A percentile compares a stretch with the other conserved stretches of the same genome.
These are phyloP conservation scores for Hymenoscyphus fraxineus DNA, from an alignment of 2,329 filamentous ascomycete species.

Conservation along the genomic window DNA sequence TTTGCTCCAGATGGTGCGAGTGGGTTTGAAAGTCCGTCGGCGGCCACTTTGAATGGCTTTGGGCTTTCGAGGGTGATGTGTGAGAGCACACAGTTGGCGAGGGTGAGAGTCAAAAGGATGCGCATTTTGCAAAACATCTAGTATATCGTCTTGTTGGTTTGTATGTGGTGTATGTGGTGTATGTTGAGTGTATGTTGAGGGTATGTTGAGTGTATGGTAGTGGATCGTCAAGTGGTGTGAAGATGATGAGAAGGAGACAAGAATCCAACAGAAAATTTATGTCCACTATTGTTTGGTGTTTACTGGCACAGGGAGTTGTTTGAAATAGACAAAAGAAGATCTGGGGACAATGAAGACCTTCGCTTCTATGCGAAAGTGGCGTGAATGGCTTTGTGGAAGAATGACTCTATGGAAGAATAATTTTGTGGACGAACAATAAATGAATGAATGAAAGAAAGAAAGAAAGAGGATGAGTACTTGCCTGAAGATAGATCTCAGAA, in stretches of 20 bases:
- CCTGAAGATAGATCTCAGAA: background rate
- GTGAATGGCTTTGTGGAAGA: background rate
- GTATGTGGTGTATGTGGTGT: background rate
- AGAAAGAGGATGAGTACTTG: background rate
- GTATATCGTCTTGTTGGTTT: background rate
- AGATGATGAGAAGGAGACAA: background rate
- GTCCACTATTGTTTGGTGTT: background rate
- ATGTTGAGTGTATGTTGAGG: too few relatives aligned
- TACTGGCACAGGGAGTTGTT: background rate
- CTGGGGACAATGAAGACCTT: background rate
- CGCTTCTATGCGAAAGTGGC: background rate
- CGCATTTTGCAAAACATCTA: background rate
- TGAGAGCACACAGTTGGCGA: background rate
- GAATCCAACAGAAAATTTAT: background rate
- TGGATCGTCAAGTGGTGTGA: background rate
- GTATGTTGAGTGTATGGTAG: background rate
- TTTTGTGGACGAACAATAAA: background rate
- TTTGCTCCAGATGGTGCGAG: background rate
- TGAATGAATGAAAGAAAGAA: background rate
- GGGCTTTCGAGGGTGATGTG: background rate
- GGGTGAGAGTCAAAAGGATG: background rate
- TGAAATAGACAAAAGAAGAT: background rate
- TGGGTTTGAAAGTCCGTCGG: conserved; percentile 1
- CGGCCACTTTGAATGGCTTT: background rate
- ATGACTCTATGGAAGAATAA: too few relatives aligned